Conservation (phyloP, 345 rosid species). For the Zanthoxylum bungeanum region DNA sequence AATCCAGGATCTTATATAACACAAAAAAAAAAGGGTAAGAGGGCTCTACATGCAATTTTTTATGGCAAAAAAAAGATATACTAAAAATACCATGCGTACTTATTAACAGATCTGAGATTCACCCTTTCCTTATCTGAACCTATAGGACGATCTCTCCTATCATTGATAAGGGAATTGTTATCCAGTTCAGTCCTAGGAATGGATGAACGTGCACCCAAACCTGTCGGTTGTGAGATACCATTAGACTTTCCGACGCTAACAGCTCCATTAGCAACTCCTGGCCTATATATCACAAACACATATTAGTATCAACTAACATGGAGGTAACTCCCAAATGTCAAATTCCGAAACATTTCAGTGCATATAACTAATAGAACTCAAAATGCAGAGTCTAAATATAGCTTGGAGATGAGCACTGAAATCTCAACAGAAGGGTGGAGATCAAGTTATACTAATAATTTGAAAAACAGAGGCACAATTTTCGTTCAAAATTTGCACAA, state of each 20-base stretch:
- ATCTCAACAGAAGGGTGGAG: not conserved
- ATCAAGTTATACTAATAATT: not conserved
- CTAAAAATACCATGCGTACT: conserved; percentile 47
- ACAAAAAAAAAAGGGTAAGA: not conserved
- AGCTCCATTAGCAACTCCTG: conserved; percentile 65
- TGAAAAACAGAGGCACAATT: not conserved
- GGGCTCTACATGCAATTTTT: not conserved
- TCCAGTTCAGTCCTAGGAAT: conserved; percentile 64
- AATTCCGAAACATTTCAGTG: not conserved
- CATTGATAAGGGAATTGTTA: conserved; percentile 51
- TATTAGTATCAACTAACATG: conserved; percentile 15
- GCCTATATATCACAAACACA: conserved; percentile 49
- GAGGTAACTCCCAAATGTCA: conserved; percentile 20
- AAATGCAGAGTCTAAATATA: not conserved
- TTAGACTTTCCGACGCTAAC: conserved; percentile 71
- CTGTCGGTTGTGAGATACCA: conserved; percentile 48
- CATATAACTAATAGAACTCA: not conserved
- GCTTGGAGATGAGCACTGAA: not conserved
- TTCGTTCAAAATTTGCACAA: not conserved
- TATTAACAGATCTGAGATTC: conserved; percentile 68
- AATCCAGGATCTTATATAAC: conserved; percentile 1
- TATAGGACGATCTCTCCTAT: conserved; percentile 71
- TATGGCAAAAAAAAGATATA: conserved; percentile 9
- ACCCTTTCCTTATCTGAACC: conserved; percentile 79
- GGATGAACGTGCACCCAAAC: conserved; percentile 60